These are phyloP conservation scores for Suhomyces coccinellae DNA, from an alignment of 1,139 yeast genomes.

Conservation along the genomic window DNA sequence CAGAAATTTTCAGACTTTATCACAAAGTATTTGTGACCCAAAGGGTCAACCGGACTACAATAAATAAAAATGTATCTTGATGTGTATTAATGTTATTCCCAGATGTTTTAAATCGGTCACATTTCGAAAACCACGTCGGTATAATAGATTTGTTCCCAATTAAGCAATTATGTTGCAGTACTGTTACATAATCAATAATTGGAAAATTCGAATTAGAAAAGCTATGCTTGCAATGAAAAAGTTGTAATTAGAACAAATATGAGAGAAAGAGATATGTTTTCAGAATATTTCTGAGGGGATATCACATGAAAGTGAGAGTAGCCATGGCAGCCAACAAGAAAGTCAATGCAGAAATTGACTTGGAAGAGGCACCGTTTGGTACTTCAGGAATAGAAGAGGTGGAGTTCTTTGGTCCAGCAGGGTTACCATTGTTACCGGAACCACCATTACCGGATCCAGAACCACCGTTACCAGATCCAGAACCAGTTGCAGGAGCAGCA, in stretches of 20 bases:
- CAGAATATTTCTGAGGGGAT: background rate
- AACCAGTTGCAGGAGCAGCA: no score
- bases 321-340: conserved; percentile 3
- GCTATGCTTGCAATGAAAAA: background rate
- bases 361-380: conserved; percentile 3
- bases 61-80: no score
- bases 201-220: background rate
- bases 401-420: background rate
- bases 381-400: conserved; percentile 5
- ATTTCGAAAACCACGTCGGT: no score
- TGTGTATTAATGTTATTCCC: no score
- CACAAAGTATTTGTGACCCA: no score
- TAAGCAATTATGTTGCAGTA: no score
- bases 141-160: no score
- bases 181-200: no score
- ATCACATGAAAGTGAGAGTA: conserved; percentile 3
- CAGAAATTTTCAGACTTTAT: no score
- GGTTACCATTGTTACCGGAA: background rate
- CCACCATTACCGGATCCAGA: background rate
- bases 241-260: background rate
- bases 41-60: no score
- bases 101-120: no score
- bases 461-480: background rate
- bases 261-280: background rate
- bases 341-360: conserved; percentile 1